Base-by-base conservation (phyloP, 1,284 basidiomycete species). In the Ustilago xerochloae region DNA sequence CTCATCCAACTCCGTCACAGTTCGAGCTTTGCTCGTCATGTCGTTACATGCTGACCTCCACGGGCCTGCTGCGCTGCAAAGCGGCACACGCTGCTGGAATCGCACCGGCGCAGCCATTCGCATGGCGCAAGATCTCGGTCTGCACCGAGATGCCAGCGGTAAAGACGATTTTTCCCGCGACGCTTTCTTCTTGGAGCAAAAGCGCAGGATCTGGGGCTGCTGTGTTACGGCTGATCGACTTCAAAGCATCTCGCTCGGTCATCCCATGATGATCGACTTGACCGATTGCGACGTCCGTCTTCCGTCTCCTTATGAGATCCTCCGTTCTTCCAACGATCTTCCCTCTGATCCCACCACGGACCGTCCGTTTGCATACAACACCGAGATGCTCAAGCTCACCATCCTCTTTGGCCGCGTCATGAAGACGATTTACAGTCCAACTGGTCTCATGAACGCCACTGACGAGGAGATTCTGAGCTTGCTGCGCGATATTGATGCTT, bases 11-110 rank as follows among this genome's bases (percentile, higher is more conserved):
- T 90, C 95, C 64, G 89, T 90, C 64, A 94, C 97, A 78, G 91
- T 98, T 22, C 94, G 97, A 84, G 90, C 93, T 2, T 85, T 98
- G 63, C 87, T 98, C 68, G 91, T 95, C 72, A 84, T 94, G 78
- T 89, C 90, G 81, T 90, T 93, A 90, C 89, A 89, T 56, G 90
- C 84, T 50, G 86, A 87, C 61, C 80, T 86, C 9, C 87, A 85
- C 63, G 82, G 84, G 41, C 77, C 77, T 8, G 80, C 78, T 2
- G 81, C 84, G n/a, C 60, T 82, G 18, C 84, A 83, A 57, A 75
- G 73, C 46, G 84, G 84, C 26, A 80, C 84, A 24, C 83, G 85
- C 65, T 81, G 80, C 53, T 78, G 79, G 66, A 80, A 85, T 16
- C 77, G 84, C 28, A 65, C 65, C 60, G 61, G 85, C 58, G 60